A percentile compares a stretch with the other conserved stretches of the same genome.
Conservation (phyloP, 495 filamentous ascomycete species). For the Neurospora sublineolata region DNA sequence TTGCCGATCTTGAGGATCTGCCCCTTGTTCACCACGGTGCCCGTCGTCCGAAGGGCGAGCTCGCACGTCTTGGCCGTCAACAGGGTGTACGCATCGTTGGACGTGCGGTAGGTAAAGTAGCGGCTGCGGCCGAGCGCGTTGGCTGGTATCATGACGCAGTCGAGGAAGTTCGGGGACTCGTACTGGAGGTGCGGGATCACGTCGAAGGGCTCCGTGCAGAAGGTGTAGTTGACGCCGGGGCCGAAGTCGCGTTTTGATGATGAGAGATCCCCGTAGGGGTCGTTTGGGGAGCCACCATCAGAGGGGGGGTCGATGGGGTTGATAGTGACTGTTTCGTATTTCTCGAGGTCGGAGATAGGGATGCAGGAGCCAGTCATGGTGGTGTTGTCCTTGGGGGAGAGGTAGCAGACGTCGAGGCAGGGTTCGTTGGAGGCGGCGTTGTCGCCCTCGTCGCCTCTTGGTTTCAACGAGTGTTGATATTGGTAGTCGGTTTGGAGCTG, state of each 20-base stretch:
- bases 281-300: neutral
- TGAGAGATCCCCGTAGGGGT: neutral
- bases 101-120: neutral
- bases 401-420: neutral
- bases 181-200: neutral
- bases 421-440: neutral
- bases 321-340: neutral
- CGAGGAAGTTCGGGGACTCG: neutral
- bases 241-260: neutral
- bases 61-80: neutral
- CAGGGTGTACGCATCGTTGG: neutral
- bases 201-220: neutral
- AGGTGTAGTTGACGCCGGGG: neutral
- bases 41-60: neutral
- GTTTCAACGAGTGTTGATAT: neutral
- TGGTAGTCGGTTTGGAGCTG: neutral
- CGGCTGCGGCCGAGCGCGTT: neutral
- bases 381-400: neutral
- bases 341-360: neutral
- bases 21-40: neutral
- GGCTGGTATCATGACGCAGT: neutral
- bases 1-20: neutral
- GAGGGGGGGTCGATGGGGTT: neutral
- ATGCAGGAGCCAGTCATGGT: neutral
- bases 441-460: neutral